phyloP scores from a whole-genome alignment of 139 green algal species.

The Chlorella vulgaris region DNA sequence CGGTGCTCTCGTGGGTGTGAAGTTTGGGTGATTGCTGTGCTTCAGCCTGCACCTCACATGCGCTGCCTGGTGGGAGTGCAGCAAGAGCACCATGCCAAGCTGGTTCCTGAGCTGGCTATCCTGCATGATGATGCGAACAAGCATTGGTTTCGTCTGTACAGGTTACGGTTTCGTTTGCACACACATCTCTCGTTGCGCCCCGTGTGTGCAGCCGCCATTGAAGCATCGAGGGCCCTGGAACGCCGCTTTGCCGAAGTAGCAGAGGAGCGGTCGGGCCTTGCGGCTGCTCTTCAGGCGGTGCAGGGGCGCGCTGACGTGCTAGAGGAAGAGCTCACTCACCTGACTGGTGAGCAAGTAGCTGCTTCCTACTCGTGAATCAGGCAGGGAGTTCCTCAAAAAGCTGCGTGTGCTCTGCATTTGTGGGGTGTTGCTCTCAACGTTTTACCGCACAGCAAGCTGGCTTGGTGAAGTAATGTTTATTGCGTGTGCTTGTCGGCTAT shows the following conservation, averaged over 20 bases:
- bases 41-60: not conserved
- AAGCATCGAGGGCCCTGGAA: conserved; percentile 2
- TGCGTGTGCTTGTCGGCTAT: too few species aligned
- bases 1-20: too few species aligned
- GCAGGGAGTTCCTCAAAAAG: too few species aligned
- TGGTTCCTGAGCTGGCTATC: not conserved
- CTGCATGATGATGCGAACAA: not conserved
- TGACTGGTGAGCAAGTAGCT: conserved; percentile 20
- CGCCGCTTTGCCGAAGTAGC: conserved; percentile 4
- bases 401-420: too few species aligned
- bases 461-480: too few species aligned
- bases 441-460: not conserved
- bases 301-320: conserved; percentile 14
- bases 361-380: too few species aligned
- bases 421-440: not conserved
- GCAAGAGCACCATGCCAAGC: not conserved
- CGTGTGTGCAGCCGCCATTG: not conserved
- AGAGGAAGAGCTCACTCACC: conserved; percentile 38
- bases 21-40: too few species aligned
- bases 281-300: not conserved
- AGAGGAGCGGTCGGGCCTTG: conserved; percentile 1
- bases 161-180: too few species aligned
- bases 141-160: too few species aligned
- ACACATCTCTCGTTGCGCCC: too few species aligned
- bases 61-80: not conserved